Base-by-base conservation (phyloP, 345 rosid species). In the Iberis pinnata region DNA sequence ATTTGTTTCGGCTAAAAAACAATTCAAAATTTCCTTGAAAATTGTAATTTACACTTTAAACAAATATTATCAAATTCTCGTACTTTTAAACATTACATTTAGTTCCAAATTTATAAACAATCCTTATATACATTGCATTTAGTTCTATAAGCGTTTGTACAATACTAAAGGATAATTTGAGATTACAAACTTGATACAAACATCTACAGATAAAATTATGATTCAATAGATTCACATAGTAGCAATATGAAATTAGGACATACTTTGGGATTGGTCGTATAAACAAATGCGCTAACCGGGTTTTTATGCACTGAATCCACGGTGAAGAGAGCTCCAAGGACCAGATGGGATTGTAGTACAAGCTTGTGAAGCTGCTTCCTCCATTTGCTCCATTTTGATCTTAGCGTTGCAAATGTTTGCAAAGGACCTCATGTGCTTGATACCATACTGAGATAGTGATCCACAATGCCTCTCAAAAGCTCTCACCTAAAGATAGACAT, bases 381-480 rank as follows among this genome's bases (percentile, higher is more conserved):
- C 73, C 94, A 93, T 79, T 60, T 80, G 84, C 53, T 76, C 77
- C 8, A 54, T 49, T 13, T n/a, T 60, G 54, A 86, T 70, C 64
- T 97, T 87, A 22, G 81, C 84, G 62, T 86, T 88, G 80, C 99
- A 93, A 8, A 93, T 51, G 75, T 93, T 93, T 41, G 89, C 99
- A 12, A 93, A 18, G 18, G 97, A 81, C 13, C 95, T 82, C 94
- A 79, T 93, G 74, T 93, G 92, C 63, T 86, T 88, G 94, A 93
- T 93, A 47, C 99, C 99, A 7, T 93, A 93, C 59, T 86, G 90
- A 24, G 94, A 75, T 31, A 93, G 57, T 27, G 95, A 80, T 56
- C 99, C 99, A 25, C 99, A 93, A 12, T 86, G 79, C 26, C 64
- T 71, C 73, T 93, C 99, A 46, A 85, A 92, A 38, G 80, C 87